Evolutionary conservation across 768 basidiomycete species (phyloP), one percentile per base, ranked within the genome.

Genomic region (Chlorophyllum brunneum): DNA sequence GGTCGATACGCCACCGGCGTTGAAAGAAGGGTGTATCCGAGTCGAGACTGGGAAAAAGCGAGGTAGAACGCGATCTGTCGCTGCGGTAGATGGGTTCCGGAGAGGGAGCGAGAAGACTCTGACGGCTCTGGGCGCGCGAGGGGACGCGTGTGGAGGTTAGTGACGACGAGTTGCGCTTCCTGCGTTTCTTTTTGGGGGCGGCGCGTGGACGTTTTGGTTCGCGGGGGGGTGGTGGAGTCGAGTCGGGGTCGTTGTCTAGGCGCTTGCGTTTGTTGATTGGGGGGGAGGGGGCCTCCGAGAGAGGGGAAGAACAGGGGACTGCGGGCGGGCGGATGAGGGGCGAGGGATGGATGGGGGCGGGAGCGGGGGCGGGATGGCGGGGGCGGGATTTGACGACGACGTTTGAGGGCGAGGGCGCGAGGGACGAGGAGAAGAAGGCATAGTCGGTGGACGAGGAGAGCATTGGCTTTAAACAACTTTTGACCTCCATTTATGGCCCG

Each of bases 1-100:
- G 78, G 18, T 71, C 63, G 30, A 68, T 67, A 7, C 72, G 72
- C 80, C 86, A 87, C 38, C 70, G 68, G 15, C 79, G 71, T 22
- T 69, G 67, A 15, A 66, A 62, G 43, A 70, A 60, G 10, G 73
- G 72, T 30, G 60, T 39, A 5, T 69, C 68, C n/a, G 63, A 62
- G 29, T 72, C 72, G 1, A 61, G 26, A 15, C 67, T 55, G 0
- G 80, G 78, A 54, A 83, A 62, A 63, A 77, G 40, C 0, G 86
- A 86, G 0, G 77, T 75, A 0, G 86, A 88, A 56, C 85, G 83
- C 54, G 88, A 88, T 57, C 83, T 69, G 60, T 79, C 80, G 51
- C 65, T 72, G 48, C 73, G 68, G 55, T 79, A 84, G 27, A 84
- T 80, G n/a, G 78, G 77, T 34, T 82, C 78, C 8, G 76, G 74